A percentile compares a stretch with the other conserved stretches of the same genome.
These are phyloP conservation scores for Rauvolfia tetraphylla DNA, from an alignment of 257 asterid species.

Conservation along the genomic window DNA sequence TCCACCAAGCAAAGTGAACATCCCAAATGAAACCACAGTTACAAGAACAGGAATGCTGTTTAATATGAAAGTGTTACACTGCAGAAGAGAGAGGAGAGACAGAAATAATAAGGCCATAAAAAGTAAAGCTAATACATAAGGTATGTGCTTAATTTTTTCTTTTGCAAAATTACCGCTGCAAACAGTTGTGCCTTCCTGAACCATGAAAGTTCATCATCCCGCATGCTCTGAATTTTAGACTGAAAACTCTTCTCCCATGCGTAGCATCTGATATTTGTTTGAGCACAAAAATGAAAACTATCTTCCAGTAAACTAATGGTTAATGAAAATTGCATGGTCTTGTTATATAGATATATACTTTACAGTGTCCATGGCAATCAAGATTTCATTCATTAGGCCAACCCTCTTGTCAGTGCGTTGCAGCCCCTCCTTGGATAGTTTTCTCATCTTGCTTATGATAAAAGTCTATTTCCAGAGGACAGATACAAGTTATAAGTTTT, in stretches of 20 bases:
- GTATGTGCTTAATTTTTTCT: not conserved
- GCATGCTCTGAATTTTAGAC: constrained; percentile 54
- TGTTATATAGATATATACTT: constrained; percentile 45
- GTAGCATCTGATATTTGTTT: constrained; percentile 47
- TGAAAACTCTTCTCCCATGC: constrained; percentile 90
- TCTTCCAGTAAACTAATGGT: constrained; percentile 1
- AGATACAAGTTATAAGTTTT: not conserved
- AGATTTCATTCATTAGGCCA: constrained; percentile 77
- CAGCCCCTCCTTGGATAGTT: constrained; percentile 71
- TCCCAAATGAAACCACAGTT: constrained; percentile 75
- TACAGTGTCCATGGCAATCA: constrained; percentile 87
- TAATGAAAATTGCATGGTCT: constrained; percentile 1
- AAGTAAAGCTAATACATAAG: not conserved
- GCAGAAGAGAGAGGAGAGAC: constrained; percentile 24
- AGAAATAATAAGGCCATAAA: not conserved
- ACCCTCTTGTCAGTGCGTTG: constrained; percentile 76
- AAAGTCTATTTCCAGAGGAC: constrained; percentile 54
- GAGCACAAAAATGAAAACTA: constrained; percentile 14
- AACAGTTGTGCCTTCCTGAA: constrained; percentile 70
- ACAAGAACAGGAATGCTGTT: constrained; percentile 89
- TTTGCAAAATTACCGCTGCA: constrained; percentile 54
- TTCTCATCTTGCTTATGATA: constrained; percentile 69
- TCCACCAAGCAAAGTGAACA: constrained; percentile 75
- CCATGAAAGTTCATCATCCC: constrained; percentile 78
- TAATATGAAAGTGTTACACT: constrained; percentile 75